Evolutionary conservation across 106 monocot genomes (phyloP).

Genomic region (Alisma plantagoaquatica): DNA sequence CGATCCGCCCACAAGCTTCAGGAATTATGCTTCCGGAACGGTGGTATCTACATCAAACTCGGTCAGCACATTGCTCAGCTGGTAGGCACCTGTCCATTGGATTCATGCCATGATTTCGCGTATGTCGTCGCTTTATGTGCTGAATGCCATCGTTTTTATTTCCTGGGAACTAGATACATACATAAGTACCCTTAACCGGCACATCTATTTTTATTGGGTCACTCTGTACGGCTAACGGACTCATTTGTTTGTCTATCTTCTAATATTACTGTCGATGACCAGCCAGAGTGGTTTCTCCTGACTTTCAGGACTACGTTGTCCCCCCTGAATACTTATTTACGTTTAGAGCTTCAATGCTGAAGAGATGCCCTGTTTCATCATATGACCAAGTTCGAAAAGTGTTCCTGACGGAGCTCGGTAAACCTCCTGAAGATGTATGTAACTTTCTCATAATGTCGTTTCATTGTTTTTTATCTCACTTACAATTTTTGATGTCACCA

Average conservation of each 20-base stretch:
- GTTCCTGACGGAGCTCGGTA: conserved; percentile 65
- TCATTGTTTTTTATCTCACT: conserved; percentile 2
- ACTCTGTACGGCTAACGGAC: no score
- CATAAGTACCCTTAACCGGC: no score
- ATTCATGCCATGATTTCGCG: no score
- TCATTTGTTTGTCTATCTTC: no score
- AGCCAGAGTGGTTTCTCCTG: no score
- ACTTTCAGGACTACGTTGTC: conserved; percentile 65
- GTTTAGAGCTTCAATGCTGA: conserved; percentile 86
- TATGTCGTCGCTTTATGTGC: no score
- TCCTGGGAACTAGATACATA: no score
- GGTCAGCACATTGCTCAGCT: conserved; percentile 89
- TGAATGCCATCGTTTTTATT: no score
- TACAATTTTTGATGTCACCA: no score
- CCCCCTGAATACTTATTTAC: conserved; percentile 84
- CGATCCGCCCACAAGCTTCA: conserved; percentile 57
- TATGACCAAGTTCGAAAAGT: conserved; percentile 74
- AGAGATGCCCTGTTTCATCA: conserved; percentile 86
- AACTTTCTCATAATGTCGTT: neutral
- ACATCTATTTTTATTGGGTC: no score
- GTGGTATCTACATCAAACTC: conserved; percentile 96
- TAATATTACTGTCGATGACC: no score
- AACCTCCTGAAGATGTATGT: conserved; percentile 69
- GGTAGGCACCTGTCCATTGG: no score
- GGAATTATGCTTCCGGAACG: conserved; percentile 88